Evolutionary conservation across 164 flowering plant species (phyloP), one percentile per base, ranked within the genome.

Genomic region (Echeveria elegans): DNA sequence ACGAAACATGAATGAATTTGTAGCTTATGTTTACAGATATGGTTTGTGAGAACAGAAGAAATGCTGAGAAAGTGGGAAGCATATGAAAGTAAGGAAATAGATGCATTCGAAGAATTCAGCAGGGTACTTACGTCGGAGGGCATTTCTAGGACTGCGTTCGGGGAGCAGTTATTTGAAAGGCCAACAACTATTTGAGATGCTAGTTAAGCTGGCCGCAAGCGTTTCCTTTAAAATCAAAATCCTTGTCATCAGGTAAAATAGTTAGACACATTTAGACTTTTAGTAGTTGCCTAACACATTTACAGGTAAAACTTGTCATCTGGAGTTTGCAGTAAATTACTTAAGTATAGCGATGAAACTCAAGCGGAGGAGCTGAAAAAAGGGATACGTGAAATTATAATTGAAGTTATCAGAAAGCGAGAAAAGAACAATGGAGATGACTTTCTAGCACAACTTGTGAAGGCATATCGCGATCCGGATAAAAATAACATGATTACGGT

Each of bases 81-180:
- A 0, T 45, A 69, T 50, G 80, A 80, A 65, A 80, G 80, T 9
- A 77, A 78, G 40, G 86, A 82, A 71, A 70, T 85, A 23, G 83
- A 85, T 7, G 82, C 74, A 12, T 80, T 68, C 29, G 70, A 78
- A 63, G 85, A 83, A 67, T 77, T 85, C 43, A 74, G 68, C 43
- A 74, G 68, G 52, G 5, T 76, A 6, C 69, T 81, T 56, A 78
- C 86, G n/a, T 80, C 81, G 6, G 85, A 82, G 32, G 71, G 80
- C 7, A 83, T 85, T 59, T 80, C 87, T 28, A 78, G 73, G 69
- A 80, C 84, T 19, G 88, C 85, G 21, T 85, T 85, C 72, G 88
- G 88, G 86, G 37, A 85, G 83, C 73, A 83, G 73, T 58, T 81
- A 76, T 40, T 26, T 69, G 31, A 81, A 85, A 72, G 86, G 86